Evolutionary conservation across 768 basidiomycete species (phyloP), one percentile per base, ranked within the genome.

Genomic region (Lentinula sp.): DNA sequence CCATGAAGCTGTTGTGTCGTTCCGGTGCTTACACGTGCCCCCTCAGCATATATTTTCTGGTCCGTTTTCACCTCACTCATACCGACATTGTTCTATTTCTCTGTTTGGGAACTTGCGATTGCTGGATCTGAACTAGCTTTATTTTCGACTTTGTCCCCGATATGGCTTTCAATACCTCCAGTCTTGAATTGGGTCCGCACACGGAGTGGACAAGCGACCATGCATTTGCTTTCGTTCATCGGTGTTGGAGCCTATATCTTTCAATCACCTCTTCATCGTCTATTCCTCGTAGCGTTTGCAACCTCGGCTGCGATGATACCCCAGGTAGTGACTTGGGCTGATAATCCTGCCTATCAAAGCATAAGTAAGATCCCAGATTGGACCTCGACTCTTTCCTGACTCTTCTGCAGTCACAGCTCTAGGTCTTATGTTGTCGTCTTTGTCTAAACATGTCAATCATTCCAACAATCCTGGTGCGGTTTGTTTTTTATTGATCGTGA

Each of bases 1-100:
- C 21, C 40, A 16, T 48, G 45, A 34, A 11, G 42, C 40, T 35
- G 10, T 60, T 55, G 65, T 63, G 9, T 53, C 51, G 31, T 32
- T 45, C 53, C 43, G 35, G 16, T 15, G 31, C 35, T n/a, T 15
- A 56, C 23, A 53, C 43, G 57, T 21, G n/a, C 64, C 66, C 43
- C 69, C 54, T 10, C 60, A 92, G 90, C 88, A 4, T 92, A 86
- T 68, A 75, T 89, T 16, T 91, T 88, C 71, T 93, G 90, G 89
- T 89, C 92, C 1, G 79, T 91, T 52, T 85, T 90, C 70, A 95
- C 93, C 1, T 80, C 85, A 3, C 83, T 94, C 18, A 82, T 87
- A 5, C 86, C 88, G 1, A 85, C 89, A 3, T 77, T 95, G 3
- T 95, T 95, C 76, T 95, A 95, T 73, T 95, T 93, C 75, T 93